Evolutionary conservation across 106 monocot genomes (phyloP).

Genomic region (Dioscorea zingiberensis): DNA sequence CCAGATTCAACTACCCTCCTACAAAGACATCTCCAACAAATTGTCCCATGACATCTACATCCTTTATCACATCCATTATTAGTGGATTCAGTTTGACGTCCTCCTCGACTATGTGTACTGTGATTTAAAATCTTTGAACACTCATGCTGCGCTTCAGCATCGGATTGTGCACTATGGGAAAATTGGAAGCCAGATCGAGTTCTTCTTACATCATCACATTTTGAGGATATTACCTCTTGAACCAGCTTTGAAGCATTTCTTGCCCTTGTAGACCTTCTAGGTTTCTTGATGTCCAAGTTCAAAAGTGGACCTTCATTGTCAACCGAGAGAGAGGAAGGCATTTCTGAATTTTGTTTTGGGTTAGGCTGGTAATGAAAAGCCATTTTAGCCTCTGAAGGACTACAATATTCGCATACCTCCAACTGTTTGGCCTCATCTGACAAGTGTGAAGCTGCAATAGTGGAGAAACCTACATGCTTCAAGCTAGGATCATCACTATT

Average conservation of each 20-base stretch:
- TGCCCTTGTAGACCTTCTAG: background rate
- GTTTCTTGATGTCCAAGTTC: background rate
- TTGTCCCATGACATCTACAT: background rate
- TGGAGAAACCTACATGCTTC: background rate
- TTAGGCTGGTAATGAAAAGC: too few species aligned
- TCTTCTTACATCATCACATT: background rate
- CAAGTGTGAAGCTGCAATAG: background rate
- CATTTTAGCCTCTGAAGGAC: background rate
- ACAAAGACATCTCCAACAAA: slow-evolving; percentile 28
- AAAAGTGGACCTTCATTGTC: background rate
- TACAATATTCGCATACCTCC: background rate
- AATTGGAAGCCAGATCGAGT: background rate
- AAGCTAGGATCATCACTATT: background rate
- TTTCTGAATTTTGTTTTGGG: too few species aligned
- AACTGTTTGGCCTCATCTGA: too few species aligned
- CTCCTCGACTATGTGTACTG: too few species aligned
- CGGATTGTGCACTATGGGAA: background rate
- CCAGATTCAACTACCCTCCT: slow-evolving; percentile 3
- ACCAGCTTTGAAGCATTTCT: background rate
- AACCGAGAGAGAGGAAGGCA: background rate
- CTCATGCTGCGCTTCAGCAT: background rate
- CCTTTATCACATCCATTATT: background rate
- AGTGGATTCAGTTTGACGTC: background rate
- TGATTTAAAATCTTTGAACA: background rate
- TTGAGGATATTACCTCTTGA: background rate